Conservation (phyloP, 176 grass and related monocot species). For the Leersia perrieri region DNA sequence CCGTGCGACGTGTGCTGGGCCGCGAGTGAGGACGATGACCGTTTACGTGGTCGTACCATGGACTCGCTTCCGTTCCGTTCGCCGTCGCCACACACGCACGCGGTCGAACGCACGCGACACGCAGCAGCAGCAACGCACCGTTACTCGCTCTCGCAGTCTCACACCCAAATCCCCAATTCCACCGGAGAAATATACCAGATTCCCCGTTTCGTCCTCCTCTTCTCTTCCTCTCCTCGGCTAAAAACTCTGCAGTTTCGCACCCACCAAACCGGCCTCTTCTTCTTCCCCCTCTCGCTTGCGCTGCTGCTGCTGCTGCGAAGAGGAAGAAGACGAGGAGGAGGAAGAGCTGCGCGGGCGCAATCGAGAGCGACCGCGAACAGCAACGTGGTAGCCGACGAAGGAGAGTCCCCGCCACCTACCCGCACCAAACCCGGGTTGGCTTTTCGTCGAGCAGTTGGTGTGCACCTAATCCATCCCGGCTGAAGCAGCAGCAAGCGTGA, state of each 20-base stretch:
- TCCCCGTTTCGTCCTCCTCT: no score
- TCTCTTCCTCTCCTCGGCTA: not conserved
- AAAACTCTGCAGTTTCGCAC: not conserved
- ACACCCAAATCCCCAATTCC: not conserved
- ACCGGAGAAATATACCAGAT: not conserved
- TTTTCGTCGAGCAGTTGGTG: constrained; percentile 44
- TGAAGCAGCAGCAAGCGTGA: not conserved
- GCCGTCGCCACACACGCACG: not conserved
- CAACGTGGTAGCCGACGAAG: constrained; percentile 45
- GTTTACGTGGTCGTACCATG: constrained; percentile 25
- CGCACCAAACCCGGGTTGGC: constrained; percentile 16
- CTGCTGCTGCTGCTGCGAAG: not conserved
- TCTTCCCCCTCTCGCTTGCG: not conserved
- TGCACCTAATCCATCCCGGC: constrained; percentile 21
- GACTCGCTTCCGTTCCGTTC: not conserved
- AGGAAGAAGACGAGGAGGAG: not conserved
- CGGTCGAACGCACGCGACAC: not conserved
- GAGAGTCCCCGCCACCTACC: constrained; percentile 24
- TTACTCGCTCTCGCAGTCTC: no score
- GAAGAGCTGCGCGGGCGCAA: constrained; percentile 31
- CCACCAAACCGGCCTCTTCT: not conserved
- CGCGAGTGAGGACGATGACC: not conserved
- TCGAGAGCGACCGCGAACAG: constrained; percentile 33
- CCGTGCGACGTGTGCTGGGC: not conserved
- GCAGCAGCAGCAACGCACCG: no score